Conservation (phyloP, 345 rosid genomes). For the Salix koriyanagi region DNA sequence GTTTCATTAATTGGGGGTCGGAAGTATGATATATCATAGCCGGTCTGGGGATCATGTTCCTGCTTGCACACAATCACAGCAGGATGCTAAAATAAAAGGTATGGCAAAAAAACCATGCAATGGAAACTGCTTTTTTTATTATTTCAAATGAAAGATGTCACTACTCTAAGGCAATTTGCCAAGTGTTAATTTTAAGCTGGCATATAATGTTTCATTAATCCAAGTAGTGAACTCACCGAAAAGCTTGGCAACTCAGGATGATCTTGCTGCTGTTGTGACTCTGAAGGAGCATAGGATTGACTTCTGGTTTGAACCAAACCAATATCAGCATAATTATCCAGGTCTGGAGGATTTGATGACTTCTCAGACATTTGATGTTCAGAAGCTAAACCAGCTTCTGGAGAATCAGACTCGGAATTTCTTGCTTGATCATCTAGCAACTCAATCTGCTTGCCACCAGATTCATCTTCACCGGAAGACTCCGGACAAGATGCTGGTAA, state of each 20-base stretch:
- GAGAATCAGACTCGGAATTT: constrained; percentile 58
- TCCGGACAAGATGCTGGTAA: constrained; percentile 37
- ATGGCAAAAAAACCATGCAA: background rate
- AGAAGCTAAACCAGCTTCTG: constrained; percentile 44
- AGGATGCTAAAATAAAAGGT: background rate
- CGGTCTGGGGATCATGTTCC: constrained; percentile 60
- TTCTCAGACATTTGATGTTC: constrained; percentile 58
- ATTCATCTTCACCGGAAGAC: constrained; percentile 38
- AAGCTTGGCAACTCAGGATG: constrained; percentile 54
- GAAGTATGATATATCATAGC: constrained; percentile 69
- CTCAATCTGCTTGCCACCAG: constrained; percentile 43
- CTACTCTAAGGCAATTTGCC: background rate
- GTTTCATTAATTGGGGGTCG: constrained; percentile 61
- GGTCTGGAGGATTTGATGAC: constrained; percentile 47
- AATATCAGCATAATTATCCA: constrained; percentile 51
- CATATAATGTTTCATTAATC: background rate
- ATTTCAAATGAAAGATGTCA: background rate
- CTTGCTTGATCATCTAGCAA: constrained; percentile 44
- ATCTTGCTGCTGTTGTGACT: constrained; percentile 59
- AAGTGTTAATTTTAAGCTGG: background rate
- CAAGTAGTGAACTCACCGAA: constrained; percentile 47
- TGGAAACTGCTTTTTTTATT: background rate
- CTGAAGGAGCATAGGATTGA: constrained; percentile 55
- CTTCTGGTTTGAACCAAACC: constrained; percentile 47
- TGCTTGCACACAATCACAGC: constrained; percentile 25